Conservation (phyloP, 1,139 yeast genomes). For the Suhomyces panamericanus region DNA sequence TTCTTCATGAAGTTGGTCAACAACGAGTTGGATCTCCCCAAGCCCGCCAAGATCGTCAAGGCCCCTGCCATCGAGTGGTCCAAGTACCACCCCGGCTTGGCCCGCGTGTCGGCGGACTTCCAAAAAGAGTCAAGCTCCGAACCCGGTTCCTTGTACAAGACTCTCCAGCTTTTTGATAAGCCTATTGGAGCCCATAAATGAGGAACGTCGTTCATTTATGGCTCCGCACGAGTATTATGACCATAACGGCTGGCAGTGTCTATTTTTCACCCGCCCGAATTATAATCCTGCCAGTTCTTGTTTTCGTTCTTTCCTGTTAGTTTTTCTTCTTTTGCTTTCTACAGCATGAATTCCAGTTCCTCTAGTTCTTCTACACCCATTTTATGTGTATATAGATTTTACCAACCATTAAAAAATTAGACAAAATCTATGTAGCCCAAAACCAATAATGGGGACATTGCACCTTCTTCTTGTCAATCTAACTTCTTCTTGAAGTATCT, state of each 20-base stretch:
- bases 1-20: constrained; percentile 33
- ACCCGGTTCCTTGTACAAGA: constrained; percentile 6
- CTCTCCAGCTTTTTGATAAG: constrained; percentile 12
- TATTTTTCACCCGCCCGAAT: neutral
- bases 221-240: constrained; percentile 6
- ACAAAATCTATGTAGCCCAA: neutral
- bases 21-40: constrained; percentile 37
- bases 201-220: constrained; percentile 4
- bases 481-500: too few relatives aligned
- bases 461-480: too few relatives aligned
- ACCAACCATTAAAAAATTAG: constrained; percentile 4
- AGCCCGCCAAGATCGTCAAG: constrained; percentile 34
- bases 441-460: too few relatives aligned
- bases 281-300: neutral
- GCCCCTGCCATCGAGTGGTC: constrained; percentile 44
- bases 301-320: constrained; percentile 7
- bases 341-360: constrained; percentile 3
- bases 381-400: constrained; percentile 13
- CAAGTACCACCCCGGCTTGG: constrained; percentile 25
- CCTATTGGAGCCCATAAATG: constrained; percentile 1
- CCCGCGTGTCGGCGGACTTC: constrained; percentile 16
- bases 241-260: constrained; percentile 2
- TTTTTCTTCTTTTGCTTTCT: constrained; percentile 7
- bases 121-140: constrained; percentile 2
- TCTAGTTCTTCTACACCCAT: constrained; percentile 11